Evolutionary conservation across 176 grass and related monocot genomes (phyloP).

Genomic region (Lolium multiflorum): DNA sequence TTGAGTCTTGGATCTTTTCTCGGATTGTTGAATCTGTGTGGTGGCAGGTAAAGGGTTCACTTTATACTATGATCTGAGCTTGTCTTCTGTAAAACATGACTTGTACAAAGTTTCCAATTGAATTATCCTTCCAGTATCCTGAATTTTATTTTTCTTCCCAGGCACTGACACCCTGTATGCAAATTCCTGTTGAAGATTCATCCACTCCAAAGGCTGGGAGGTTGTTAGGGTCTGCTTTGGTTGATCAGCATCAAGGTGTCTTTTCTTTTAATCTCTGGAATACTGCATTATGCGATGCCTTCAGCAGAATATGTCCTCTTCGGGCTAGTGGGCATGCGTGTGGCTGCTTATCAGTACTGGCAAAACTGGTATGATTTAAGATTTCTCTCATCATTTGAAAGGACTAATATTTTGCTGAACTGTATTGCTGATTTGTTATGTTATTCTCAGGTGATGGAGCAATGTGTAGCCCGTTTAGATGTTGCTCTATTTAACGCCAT

Average conservation of each 20-base stretch:
- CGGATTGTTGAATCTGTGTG: slow-evolving; percentile 93
- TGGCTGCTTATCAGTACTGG: slow-evolving; percentile 81
- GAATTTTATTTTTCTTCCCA: slow-evolving; percentile 44
- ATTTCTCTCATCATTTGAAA: slow-evolving; percentile 21
- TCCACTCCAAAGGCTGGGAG: slow-evolving; percentile 48
- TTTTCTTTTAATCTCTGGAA: slow-evolving; percentile 85
- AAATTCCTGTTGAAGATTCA: slow-evolving; percentile 55
- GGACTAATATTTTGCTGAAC: not conserved
- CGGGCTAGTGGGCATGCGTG: slow-evolving; percentile 74
- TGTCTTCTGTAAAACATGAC: slow-evolving; percentile 38
- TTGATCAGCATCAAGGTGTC: slow-evolving; percentile 65
- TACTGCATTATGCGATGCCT: slow-evolving; percentile 77
- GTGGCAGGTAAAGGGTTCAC: slow-evolving; percentile 85
- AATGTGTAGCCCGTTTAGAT: slow-evolving; percentile 88
- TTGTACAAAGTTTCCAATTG: not conserved
- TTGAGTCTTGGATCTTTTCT: slow-evolving; percentile 94
- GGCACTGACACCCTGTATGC: slow-evolving; percentile 88
- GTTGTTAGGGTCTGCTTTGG: slow-evolving; percentile 46
- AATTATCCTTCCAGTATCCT: slow-evolving; percentile 21
- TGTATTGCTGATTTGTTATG: slow-evolving; percentile 28
- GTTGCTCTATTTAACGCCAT: slow-evolving; percentile 98
- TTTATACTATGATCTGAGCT: not conserved
- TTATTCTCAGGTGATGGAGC: slow-evolving; percentile 85
- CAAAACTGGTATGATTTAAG: slow-evolving; percentile 64
- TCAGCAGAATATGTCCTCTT: slow-evolving; percentile 79